Conservation (phyloP, 305 asterid species). For the Plantago lanceolata region DNA sequence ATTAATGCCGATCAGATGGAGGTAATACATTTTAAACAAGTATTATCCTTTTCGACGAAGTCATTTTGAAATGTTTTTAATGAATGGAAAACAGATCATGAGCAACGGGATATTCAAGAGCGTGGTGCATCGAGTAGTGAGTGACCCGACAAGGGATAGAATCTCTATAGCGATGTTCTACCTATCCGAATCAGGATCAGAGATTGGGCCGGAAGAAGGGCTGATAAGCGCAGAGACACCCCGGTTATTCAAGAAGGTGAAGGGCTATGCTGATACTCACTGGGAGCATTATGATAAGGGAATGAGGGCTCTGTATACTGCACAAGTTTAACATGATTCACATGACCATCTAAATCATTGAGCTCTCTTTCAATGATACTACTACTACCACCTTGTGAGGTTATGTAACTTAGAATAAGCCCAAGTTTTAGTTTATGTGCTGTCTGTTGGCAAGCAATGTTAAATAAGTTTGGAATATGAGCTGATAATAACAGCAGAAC, state of each 20-base stretch:
- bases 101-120: slow-evolving; percentile 51
- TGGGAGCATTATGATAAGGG: slow-evolving; percentile 37
- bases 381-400: background rate
- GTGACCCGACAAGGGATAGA: slow-evolving; percentile 38
- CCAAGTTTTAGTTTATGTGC: background rate
- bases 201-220: slow-evolving; percentile 49
- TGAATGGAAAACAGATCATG: slow-evolving; percentile 33
- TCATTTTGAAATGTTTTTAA: background rate
- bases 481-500: background rate
- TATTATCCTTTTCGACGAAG: too few relatives aligned
- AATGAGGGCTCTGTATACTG: slow-evolving; percentile 37
- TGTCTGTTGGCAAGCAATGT: too few relatives aligned
- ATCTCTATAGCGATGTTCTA: slow-evolving; percentile 40
- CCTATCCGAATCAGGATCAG: slow-evolving; percentile 45
- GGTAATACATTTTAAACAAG: slow-evolving; percentile 15
- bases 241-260: slow-evolving; percentile 36
- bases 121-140: slow-evolving; percentile 47
- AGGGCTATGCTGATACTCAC: slow-evolving; percentile 47
- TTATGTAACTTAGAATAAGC: background rate
- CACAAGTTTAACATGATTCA: slow-evolving; percentile 14
- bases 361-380: background rate
- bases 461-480: background rate
- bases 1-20: slow-evolving; percentile 57
- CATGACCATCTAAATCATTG: background rate
- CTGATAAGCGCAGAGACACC: slow-evolving; percentile 31